These are phyloP conservation scores for Somion occarium DNA, from an alignment of 1,284 basidiomycete genomes.

Conservation along the genomic window DNA sequence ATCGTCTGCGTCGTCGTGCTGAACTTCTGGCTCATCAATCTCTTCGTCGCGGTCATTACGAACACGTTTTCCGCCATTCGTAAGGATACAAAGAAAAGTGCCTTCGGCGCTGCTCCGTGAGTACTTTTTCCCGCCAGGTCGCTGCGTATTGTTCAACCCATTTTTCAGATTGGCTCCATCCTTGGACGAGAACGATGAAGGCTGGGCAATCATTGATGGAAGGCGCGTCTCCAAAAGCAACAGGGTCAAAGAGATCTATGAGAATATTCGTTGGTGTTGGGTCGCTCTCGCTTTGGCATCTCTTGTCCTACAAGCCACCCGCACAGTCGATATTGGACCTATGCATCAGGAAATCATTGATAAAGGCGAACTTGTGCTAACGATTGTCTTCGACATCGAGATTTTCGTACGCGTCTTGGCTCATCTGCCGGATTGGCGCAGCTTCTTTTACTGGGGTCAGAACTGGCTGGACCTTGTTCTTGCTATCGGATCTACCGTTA, in stretches of 20 bases:
- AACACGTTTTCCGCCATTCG: conserved; percentile 92
- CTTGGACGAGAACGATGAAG: conserved; percentile 52
- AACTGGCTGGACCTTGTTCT: conserved; percentile 84
- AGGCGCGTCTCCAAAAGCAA: conserved; percentile 40
- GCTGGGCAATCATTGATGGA: conserved; percentile 48
- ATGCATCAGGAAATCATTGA: conserved; percentile 48
- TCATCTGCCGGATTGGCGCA: conserved; percentile 79
- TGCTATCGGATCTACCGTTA: conserved; percentile 76
- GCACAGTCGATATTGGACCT: conserved; percentile 50
- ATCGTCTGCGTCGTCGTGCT: conserved; percentile 80
- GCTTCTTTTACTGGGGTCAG: conserved; percentile 64
- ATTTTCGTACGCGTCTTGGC: conserved; percentile 76
- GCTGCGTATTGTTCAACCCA: neutral
- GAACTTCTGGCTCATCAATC: conserved; percentile 93
- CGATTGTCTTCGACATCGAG: conserved; percentile 85
- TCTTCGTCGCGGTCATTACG: conserved; percentile 96
- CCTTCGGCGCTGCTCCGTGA: conserved; percentile 81
- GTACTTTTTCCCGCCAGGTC: conserved; percentile 14
- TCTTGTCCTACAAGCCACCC: conserved; percentile 76
- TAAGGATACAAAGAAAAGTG: conserved; percentile 85
- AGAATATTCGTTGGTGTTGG: conserved; percentile 72
- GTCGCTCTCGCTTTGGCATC: conserved; percentile 71
- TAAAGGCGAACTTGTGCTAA: conserved; percentile 76
- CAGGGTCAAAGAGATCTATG: conserved; percentile 48
- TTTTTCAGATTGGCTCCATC: conserved; percentile 38